phyloP scores from a whole-genome alignment of 129 eudicot genomes.

The Helichrysum umbraculigerum region DNA sequence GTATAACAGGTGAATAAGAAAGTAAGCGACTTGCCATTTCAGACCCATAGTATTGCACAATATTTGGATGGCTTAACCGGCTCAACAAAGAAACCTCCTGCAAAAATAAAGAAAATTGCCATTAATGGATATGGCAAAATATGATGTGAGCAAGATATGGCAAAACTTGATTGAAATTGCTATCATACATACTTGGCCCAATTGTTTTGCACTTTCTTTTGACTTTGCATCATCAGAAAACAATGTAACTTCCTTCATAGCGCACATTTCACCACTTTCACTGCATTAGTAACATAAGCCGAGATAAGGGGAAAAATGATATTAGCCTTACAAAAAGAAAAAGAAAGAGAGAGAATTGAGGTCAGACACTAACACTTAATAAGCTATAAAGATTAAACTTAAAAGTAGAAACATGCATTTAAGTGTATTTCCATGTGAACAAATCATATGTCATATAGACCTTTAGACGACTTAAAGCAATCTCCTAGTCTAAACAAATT shows the following conservation, averaged over 20 bases:
- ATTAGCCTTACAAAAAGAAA: background rate
- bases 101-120: slow-evolving; percentile 17
- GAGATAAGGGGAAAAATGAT: slow-evolving; percentile 21
- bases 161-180: slow-evolving; percentile 7
- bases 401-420: background rate
- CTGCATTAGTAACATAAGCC: slow-evolving; percentile 44
- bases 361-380: slow-evolving; percentile 16
- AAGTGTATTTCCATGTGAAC: slow-evolving; percentile 20
- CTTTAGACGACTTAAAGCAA: background rate
- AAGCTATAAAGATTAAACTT: background rate
- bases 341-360: slow-evolving; percentile 14
- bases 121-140: slow-evolving; percentile 17
- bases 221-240: slow-evolving; percentile 94
- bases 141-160: background rate
- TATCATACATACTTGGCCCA: slow-evolving; percentile 69
- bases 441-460: background rate
- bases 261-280: slow-evolving; percentile 99
- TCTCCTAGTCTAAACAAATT: background rate
- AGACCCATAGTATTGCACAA: slow-evolving; percentile 91
- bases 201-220: slow-evolving; percentile 90
- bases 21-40: slow-evolving; percentile 60
- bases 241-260: slow-evolving; percentile 98
- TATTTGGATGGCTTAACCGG: slow-evolving; percentile 91
- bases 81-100: slow-evolving; percentile 90
- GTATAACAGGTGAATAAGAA: slow-evolving; percentile 12